A percentile compares a stretch with the other conserved stretches of the same genome.
These are phyloP conservation scores for Xylariales sp. DNA, from an alignment of 2,329 filamentous ascomycete genomes.

Conservation along the genomic window DNA sequence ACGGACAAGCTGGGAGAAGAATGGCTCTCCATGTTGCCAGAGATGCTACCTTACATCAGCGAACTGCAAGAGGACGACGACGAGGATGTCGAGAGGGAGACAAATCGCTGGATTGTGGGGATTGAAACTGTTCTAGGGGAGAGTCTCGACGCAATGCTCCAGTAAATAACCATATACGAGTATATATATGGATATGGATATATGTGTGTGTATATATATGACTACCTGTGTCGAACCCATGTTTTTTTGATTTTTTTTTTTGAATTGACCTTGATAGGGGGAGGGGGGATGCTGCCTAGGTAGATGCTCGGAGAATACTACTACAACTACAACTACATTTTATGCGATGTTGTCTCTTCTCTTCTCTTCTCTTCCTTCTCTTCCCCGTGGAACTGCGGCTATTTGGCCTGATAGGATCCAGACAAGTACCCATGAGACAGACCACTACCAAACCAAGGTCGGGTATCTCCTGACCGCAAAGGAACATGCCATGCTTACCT, in stretches of 20 bases:
- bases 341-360: too few relatives aligned
- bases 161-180: slow-evolving; percentile 59
- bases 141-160: slow-evolving; percentile 91
- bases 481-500: too few relatives aligned
- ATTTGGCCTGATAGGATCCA: too few relatives aligned
- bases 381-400: too few relatives aligned
- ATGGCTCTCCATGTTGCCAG: slow-evolving; percentile 89
- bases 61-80: slow-evolving; percentile 97
- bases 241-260: background rate
- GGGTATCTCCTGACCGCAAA: too few relatives aligned
- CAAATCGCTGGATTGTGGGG: slow-evolving; percentile 86
- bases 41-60: slow-evolving; percentile 96
- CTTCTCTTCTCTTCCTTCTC: too few relatives aligned
- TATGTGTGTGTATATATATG: slow-evolving; percentile 9
- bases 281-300: too few relatives aligned
- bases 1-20: slow-evolving; percentile 89
- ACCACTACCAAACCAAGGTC: too few relatives aligned
- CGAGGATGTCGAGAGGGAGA: slow-evolving; percentile 90
- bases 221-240: background rate
- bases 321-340: too few relatives aligned
- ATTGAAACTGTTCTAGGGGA: slow-evolving; percentile 93
- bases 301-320: too few relatives aligned
- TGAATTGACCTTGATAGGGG: too few relatives aligned
- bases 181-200: background rate
- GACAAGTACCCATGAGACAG: too few relatives aligned